Conservation (phyloP, 2,329 filamentous ascomycete species). For the Paracamarosporium sp. region DNA sequence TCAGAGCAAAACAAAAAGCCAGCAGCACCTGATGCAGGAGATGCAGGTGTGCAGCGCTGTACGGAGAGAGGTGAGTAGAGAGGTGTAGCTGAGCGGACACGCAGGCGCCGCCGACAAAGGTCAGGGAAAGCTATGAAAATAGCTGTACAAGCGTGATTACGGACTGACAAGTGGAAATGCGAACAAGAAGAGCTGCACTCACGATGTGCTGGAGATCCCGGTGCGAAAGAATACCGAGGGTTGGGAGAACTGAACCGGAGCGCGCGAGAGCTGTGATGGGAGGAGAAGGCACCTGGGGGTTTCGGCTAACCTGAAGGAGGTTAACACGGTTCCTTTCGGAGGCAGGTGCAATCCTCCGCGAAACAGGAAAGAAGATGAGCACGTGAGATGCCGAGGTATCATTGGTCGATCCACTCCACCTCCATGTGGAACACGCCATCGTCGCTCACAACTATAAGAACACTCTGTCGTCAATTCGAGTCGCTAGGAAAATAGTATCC, state of each 20-base stretch:
- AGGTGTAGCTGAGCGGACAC: constrained; percentile 30
- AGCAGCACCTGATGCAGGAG: constrained; percentile 37
- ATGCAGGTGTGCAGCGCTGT: constrained; percentile 37
- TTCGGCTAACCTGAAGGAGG: constrained; percentile 11
- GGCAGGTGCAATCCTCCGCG: constrained; percentile 2
- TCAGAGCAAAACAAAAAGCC: constrained; percentile 35
- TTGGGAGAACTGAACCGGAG: constrained; percentile 17
- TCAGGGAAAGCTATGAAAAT: constrained; percentile 36
- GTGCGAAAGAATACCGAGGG: constrained; percentile 27
- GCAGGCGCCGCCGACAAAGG: constrained; percentile 40
- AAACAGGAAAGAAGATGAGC: constrained; percentile 1
- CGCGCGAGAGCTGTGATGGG: constrained; percentile 14
- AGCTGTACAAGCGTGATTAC: constrained; percentile 36
- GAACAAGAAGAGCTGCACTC: constrained; percentile 45
- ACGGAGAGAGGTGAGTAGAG: constrained; percentile 41
- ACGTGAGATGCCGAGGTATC: constrained; percentile 4
- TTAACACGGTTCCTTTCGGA: constrained; percentile 1
- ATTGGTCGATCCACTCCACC: constrained; percentile 1
- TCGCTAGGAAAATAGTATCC: constrained; percentile 12
- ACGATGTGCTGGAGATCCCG: constrained; percentile 42
- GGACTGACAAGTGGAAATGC: constrained; percentile 37
- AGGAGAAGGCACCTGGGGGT: constrained; percentile 29
- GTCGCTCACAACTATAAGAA: neutral
- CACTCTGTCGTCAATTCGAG: neutral
- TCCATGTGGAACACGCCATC: neutral